These are phyloP conservation scores for Trifolium dubium DNA, from an alignment of 306 rosid species.

Conservation along the genomic window DNA sequence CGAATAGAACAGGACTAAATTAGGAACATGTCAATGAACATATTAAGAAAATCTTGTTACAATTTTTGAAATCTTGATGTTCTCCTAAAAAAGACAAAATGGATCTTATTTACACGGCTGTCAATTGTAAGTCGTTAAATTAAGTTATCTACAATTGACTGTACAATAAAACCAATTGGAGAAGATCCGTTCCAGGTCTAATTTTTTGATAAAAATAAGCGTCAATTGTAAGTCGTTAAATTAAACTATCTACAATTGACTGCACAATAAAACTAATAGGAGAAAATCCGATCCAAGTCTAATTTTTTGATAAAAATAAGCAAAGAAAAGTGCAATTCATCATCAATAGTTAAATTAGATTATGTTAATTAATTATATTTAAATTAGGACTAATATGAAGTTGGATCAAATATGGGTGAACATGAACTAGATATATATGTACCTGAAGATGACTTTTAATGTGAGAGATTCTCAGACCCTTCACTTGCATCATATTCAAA, in stretches of 20 bases:
- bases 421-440: background rate
- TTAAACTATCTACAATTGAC: too few relatives aligned
- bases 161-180: too few relatives aligned
- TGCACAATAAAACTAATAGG: too few relatives aligned
- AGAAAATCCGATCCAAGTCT: background rate
- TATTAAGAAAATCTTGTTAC: background rate
- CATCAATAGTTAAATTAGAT: background rate
- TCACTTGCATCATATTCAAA: slow-evolving; percentile 71
- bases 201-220: too few relatives aligned
- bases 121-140: too few relatives aligned
- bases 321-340: background rate
- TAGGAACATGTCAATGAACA: background rate
- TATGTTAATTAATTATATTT: too few relatives aligned
- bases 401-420: background rate
- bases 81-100: background rate
- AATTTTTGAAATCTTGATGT: background rate
- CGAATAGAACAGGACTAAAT: background rate
- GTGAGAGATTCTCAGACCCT: slow-evolving; percentile 72
- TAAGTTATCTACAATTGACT: too few relatives aligned
- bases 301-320: too few relatives aligned
- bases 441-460: slow-evolving; percentile 93
- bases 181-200: background rate
- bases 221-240: too few relatives aligned
- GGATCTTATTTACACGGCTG: too few relatives aligned
- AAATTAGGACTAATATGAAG: background rate